Conservation (phyloP, 2,329 filamentous ascomycete species). For the Fusarium poae region DNA sequence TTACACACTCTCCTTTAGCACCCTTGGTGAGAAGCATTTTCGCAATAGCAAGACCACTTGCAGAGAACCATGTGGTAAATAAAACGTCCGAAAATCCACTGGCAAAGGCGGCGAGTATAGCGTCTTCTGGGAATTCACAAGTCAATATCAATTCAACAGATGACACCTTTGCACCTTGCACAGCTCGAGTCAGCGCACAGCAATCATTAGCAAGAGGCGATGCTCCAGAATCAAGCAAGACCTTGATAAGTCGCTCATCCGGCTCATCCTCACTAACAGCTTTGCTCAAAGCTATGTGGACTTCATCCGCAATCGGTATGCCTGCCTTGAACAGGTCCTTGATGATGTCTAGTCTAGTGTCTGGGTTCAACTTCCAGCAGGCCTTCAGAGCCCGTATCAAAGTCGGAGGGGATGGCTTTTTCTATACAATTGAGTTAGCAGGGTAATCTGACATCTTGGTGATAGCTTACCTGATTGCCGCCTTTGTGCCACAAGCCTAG, state of each 20-base stretch:
- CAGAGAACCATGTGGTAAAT: slow-evolving; percentile 61
- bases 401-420: slow-evolving; percentile 61
- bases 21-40: slow-evolving; percentile 64
- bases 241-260: slow-evolving; percentile 60
- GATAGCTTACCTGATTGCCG: slow-evolving; percentile 56
- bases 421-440: slow-evolving; percentile 51
- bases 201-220: slow-evolving; percentile 65
- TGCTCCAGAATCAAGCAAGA: slow-evolving; percentile 65
- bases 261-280: slow-evolving; percentile 67
- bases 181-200: slow-evolving; percentile 65
- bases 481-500: slow-evolving; percentile 61
- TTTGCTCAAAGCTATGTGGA: slow-evolving; percentile 64
- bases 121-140: slow-evolving; percentile 56
- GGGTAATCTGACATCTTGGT: not conserved
- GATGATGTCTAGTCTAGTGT: slow-evolving; percentile 63
- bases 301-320: slow-evolving; percentile 61
- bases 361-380: slow-evolving; percentile 64
- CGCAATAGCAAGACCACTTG: slow-evolving; percentile 61
- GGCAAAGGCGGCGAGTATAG: slow-evolving; percentile 61
- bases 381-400: slow-evolving; percentile 66
- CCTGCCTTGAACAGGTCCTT: slow-evolving; percentile 66
- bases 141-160: slow-evolving; percentile 60
- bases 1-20: slow-evolving; percentile 61
- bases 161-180: slow-evolving; percentile 55
- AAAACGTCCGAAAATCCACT: slow-evolving; percentile 60